Evolutionary conservation across 257 asterid species (phyloP).

Genomic region (Plectranthus barbatus): DNA sequence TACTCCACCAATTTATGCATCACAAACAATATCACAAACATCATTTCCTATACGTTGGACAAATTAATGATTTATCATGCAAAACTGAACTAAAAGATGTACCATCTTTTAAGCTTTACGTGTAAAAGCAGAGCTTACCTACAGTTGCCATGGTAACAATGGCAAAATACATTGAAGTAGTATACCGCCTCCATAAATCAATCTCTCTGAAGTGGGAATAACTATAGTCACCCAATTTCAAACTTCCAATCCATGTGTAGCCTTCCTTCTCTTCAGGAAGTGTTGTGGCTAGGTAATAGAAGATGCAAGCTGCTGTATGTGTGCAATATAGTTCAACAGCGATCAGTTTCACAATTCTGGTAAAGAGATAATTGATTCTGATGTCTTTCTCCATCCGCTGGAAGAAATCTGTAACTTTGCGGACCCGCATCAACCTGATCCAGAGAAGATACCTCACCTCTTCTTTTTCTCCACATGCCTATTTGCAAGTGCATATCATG

Average conservation of each 20-base stretch:
- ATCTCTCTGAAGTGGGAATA: conserved; percentile 70
- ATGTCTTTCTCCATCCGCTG: conserved; percentile 80
- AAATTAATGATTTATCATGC: no score
- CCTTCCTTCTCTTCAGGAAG: conserved; percentile 69
- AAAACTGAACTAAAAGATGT: background rate
- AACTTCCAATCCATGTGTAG: conserved; percentile 96
- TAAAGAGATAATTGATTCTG: conserved; percentile 72
- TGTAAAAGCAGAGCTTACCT: conserved; percentile 42
- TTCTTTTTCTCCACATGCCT: conserved; percentile 58
- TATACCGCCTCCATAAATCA: conserved; percentile 75
- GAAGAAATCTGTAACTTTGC: conserved; percentile 51
- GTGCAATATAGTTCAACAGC: conserved; percentile 85
- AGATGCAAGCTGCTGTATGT: conserved; percentile 94
- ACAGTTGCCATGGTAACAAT: conserved; percentile 96
- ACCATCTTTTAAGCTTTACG: background rate
- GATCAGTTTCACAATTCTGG: conserved; percentile 72
- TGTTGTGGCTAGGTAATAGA: conserved; percentile 86
- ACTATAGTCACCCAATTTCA: conserved; percentile 70
- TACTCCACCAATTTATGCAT: background rate
- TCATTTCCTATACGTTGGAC: no score
- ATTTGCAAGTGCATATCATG: background rate
- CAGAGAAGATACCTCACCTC: conserved; percentile 76
- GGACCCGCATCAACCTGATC: conserved; percentile 75
- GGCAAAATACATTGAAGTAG: conserved; percentile 79
- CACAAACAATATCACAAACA: background rate